A percentile compares a stretch with the other conserved stretches of the same genome.
Conservation (phyloP, 257 asterid genomes). For the Handroanthus guayacan region DNA sequence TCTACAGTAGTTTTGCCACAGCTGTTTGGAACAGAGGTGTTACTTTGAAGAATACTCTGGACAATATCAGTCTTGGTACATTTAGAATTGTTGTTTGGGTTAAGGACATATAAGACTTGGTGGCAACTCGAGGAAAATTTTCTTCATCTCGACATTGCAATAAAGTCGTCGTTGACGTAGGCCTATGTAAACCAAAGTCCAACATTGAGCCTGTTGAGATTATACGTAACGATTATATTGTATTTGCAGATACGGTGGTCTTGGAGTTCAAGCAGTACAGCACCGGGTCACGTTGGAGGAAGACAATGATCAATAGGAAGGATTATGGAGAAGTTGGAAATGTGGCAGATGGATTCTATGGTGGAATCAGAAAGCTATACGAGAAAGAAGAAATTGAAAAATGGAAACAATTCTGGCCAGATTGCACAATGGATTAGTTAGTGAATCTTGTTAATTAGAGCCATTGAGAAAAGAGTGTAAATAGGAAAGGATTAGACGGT, state of each 20-base stretch:
- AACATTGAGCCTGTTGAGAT: too few species aligned
- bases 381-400: conserved; percentile 59
- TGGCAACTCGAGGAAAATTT: too few species aligned
- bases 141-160: too few species aligned
- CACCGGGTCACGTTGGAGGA: conserved; percentile 78
- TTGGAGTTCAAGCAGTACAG: conserved; percentile 89
- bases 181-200: too few species aligned
- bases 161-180: too few species aligned
- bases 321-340: conserved; percentile 79
- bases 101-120: too few species aligned
- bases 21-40: not conserved
- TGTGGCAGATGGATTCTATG: conserved; percentile 76
- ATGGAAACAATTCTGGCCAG: conserved; percentile 80
- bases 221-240: not conserved
- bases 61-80: not conserved
- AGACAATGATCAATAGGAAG: conserved; percentile 48
- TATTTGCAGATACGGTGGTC: conserved; percentile 56
- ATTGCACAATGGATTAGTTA: conserved; percentile 52
- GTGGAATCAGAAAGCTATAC: conserved; percentile 77
- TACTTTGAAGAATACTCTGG: not conserved
- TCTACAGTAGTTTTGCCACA: conserved; percentile 14
- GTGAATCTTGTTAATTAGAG: not conserved
- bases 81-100: too few species aligned
- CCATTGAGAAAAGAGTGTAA: conserved; percentile 28
- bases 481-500: conserved; percentile 38